Base-by-base conservation (phyloP, 148 eudicot species). In the Suaeda aralocaspica region DNA sequence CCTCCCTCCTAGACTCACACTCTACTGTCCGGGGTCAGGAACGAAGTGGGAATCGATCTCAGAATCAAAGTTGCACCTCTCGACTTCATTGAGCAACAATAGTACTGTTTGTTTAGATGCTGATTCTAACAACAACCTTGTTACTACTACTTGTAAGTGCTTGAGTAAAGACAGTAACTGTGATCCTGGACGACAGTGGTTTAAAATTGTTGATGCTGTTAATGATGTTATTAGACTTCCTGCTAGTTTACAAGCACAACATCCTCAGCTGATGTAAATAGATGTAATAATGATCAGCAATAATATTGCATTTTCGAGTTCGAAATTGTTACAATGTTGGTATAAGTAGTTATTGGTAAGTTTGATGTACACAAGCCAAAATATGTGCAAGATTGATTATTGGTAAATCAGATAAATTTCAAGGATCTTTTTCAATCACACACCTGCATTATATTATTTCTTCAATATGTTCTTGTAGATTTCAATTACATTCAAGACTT, bases 161-260 rank as follows among this genome's bases (percentile, higher is more conserved):
- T 75, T 87, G 55, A 78, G 74, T 25, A 71, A 67, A 36, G 85
- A 84, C 56, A 82, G 62, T n/a, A 67, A 21, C 18, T 91, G 98
- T 52, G 92, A 88, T 67, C 97, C 97, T 28, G 84, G 56, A 19
- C 84, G 84, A 44, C 97, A 91, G 77, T 94, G 97, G 98, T 94
- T 94, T 79, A 91, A 87, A 62, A 78, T 93, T 67, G 77, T 90
- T 48, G 82, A 88, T 69, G 78, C 66, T 59, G 30, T 50, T 63
- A 14, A 63, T 63, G 14, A 8, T 1, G 24, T 63, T 5, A 41
- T 16, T 42, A 49, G 9, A 21, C 8, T 9, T 25, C 0, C 31
- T 42, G 41, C 50, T 41, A 14, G 33, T 25, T 24, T 63, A 22
- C 50, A 41, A 63, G 0, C 49, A 22, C 49, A 36, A 22, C 49